Percentiles rank a stretch among this genome's conserved stretches.
phyloP scores from a whole-genome alignment of 352 stramenopile genomes.

The Paralagenidium karlingii region DNA sequence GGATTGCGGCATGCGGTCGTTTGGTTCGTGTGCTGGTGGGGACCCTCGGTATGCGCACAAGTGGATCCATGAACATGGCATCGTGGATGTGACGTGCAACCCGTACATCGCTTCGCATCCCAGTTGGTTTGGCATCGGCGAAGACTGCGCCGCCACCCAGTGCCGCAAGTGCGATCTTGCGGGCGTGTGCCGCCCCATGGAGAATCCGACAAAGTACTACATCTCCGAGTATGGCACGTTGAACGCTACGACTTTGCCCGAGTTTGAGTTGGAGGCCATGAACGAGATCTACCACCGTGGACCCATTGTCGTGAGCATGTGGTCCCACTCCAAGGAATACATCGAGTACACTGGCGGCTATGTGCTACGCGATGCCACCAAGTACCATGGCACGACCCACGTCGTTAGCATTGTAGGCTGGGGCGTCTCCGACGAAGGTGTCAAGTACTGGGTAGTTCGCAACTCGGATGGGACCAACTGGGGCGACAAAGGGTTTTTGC shows the following conservation, averaged over 20 bases:
- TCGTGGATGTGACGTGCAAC: constrained; percentile 71
- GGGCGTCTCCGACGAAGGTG: constrained; percentile 67
- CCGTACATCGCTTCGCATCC: constrained; percentile 71
- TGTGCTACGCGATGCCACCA: constrained; percentile 79
- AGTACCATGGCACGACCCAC: constrained; percentile 71
- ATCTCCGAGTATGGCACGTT: constrained; percentile 67
- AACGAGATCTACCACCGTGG: constrained; percentile 94
- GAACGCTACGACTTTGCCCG: constrained; percentile 42
- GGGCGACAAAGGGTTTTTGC: constrained; percentile 63
- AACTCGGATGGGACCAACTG: constrained; percentile 84
- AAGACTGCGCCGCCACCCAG: constrained; percentile 42
- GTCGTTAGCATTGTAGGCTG: constrained; percentile 94
- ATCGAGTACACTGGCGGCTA: constrained; percentile 85
- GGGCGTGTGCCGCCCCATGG: constrained; percentile 38
- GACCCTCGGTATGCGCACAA: constrained; percentile 70
- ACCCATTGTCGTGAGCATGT: constrained; percentile 90
- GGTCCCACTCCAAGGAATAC: constrained; percentile 57
- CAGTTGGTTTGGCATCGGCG: constrained; percentile 52
- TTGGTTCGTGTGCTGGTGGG: constrained; percentile 65
- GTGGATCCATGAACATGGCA: constrained; percentile 75
- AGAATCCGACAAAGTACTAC: constrained; percentile 47
- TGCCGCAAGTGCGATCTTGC: constrained; percentile 52
- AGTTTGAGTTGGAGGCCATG: constrained; percentile 79
- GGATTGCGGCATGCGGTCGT: constrained; percentile 71
- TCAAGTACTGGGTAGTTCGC: constrained; percentile 95